phyloP scores from a whole-genome alignment of 1,284 basidiomycete species.

The Austroboletus niveus region DNA sequence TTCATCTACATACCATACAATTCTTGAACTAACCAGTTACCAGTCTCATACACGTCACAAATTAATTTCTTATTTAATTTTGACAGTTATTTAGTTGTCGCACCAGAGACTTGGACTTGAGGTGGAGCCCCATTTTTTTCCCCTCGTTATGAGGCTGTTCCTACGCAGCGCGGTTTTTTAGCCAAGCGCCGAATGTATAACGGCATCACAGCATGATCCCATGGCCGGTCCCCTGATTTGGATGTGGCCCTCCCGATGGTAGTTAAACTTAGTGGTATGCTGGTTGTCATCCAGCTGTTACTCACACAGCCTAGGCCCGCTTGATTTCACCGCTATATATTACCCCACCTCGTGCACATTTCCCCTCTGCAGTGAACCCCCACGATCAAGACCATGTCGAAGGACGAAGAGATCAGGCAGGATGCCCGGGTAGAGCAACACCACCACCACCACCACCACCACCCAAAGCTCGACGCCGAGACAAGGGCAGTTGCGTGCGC shows the following conservation, averaged over 20 bases:
- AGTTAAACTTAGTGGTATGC: conserved; percentile 13
- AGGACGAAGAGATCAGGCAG: conserved; percentile 21
- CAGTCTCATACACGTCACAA: background rate
- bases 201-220: conserved; percentile 12
- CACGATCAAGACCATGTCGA: conserved; percentile 16
- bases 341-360: background rate
- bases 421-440: background rate
- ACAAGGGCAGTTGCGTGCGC: conserved; percentile 21
- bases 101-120: background rate
- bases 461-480: conserved; percentile 17
- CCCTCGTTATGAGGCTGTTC: background rate
- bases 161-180: background rate
- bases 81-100: background rate
- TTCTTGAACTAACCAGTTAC: background rate
- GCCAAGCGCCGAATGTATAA: background rate
- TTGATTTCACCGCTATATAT: too few species aligned
- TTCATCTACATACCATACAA: background rate
- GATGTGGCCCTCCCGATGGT: conserved; percentile 1
- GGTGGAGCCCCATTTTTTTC: background rate
- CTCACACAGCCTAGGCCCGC: background rate
- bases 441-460: background rate
- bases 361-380: background rate
- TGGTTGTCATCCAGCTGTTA: background rate
- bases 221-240: conserved; percentile 1
- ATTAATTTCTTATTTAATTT: background rate